phyloP scores from a whole-genome alignment of 2,329 filamentous ascomycete genomes.

The Teratosphaeria epicoccoides region DNA sequence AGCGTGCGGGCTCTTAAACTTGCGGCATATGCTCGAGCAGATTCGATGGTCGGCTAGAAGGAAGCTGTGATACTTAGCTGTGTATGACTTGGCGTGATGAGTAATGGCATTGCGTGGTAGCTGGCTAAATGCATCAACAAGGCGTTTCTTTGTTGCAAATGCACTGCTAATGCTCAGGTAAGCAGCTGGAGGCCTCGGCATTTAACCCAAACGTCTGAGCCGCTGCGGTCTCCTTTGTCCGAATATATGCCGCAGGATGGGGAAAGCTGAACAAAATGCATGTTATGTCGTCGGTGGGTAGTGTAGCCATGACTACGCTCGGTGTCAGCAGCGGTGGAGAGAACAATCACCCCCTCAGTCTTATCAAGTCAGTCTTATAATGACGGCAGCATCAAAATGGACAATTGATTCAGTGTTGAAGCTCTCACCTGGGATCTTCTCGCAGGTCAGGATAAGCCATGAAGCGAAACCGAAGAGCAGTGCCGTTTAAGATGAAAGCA shows the following conservation, averaged over 20 bases:
- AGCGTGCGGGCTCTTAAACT: slow-evolving; percentile 4
- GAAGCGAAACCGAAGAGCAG: neutral
- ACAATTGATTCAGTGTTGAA: too few species aligned
- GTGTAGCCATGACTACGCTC: too few species aligned
- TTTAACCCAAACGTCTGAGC: neutral
- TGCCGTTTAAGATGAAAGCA: too few species aligned
- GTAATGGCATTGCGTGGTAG: neutral
- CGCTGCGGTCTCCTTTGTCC: too few species aligned
- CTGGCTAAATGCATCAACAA: neutral
- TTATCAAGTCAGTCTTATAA: too few species aligned
- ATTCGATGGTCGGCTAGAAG: slow-evolving; percentile 6
- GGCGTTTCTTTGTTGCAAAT: neutral
- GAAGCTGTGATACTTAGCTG: slow-evolving; percentile 3
- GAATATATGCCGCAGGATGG: neutral
- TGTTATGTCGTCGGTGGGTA: too few species aligned
- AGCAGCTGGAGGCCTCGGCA: neutral
- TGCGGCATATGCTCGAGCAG: slow-evolving; percentile 2
- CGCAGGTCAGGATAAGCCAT: too few species aligned
- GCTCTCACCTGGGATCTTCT: too few species aligned
- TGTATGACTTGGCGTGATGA: slow-evolving; percentile 3
- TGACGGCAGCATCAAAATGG: too few species aligned
- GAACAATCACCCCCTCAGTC: too few species aligned
- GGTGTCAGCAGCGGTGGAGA: too few species aligned
- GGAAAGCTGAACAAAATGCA: neutral
- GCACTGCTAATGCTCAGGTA: neutral